These are phyloP conservation scores for Anthracocystis walkeri DNA, from an alignment of 1,284 basidiomycete species.

Conservation along the genomic window DNA sequence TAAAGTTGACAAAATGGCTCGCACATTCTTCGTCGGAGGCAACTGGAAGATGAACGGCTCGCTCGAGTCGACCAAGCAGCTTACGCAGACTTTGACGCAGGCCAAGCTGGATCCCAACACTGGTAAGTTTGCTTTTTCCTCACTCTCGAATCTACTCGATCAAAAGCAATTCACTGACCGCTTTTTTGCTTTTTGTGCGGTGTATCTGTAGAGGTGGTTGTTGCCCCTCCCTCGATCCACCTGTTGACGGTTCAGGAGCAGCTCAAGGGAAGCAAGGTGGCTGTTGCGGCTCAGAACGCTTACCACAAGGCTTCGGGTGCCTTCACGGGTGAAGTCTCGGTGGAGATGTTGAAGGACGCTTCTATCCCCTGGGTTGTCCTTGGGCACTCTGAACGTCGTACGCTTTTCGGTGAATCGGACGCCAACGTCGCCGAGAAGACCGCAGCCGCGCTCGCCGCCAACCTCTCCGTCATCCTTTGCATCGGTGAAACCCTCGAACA, in stretches of 20 bases:
- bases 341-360: constrained; percentile 82
- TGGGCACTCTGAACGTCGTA: constrained; percentile 97
- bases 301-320: constrained; percentile 88
- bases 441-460: constrained; percentile 77
- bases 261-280: constrained; percentile 48
- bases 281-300: constrained; percentile 89
- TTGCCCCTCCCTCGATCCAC: constrained; percentile 67
- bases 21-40: constrained; percentile 66
- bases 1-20: constrained; percentile 47
- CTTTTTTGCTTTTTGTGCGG: not conserved
- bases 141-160: not conserved
- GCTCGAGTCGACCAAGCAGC: constrained; percentile 62
- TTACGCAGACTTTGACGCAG: constrained; percentile 56
- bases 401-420: constrained; percentile 89
- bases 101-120: constrained; percentile 65
- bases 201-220: constrained; percentile 62
- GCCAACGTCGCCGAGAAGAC: constrained; percentile 88
- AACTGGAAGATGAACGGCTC: constrained; percentile 70
- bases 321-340: constrained; percentile 78
- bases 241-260: constrained; percentile 62
- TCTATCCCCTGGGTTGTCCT: constrained; percentile 92
- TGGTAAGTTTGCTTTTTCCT: constrained; percentile 33
- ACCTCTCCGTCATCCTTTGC: constrained; percentile 91
- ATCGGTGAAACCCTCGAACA: constrained; percentile 93
- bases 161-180: not conserved